These are phyloP conservation scores for Phytophthora pini DNA, from an alignment of 352 stramenopile genomes.

Conservation along the genomic window DNA sequence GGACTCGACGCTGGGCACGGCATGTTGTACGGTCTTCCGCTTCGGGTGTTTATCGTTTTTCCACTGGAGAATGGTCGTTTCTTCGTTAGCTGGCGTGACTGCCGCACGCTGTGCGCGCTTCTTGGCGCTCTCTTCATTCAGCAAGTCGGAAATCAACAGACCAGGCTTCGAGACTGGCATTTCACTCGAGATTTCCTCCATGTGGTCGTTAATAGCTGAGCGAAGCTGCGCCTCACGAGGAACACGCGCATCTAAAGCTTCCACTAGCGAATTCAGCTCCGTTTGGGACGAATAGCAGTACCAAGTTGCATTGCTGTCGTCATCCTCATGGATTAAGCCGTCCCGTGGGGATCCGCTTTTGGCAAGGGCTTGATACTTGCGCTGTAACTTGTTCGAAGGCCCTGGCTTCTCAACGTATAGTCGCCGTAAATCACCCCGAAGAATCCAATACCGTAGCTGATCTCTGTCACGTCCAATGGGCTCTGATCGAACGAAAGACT, in stretches of 20 bases:
- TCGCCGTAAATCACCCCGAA: conserved; percentile 66
- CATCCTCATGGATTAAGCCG: conserved; percentile 24
- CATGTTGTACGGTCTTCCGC: conserved; percentile 29
- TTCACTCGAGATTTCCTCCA: conserved; percentile 59
- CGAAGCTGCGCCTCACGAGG: conserved; percentile 57
- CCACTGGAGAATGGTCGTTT: conserved; percentile 60
- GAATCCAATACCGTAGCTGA: conserved; percentile 73
- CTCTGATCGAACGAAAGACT: conserved; percentile 80
- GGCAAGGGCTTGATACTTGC: conserved; percentile 49
- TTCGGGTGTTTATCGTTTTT: conserved; percentile 68
- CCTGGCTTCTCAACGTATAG: conserved; percentile 79
- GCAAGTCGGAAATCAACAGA: conserved; percentile 74
- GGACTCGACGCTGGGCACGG: conserved; percentile 47
- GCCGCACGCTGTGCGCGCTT: conserved; percentile 46
- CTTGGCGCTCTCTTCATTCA: conserved; percentile 67
- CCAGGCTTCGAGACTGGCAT: conserved; percentile 81
- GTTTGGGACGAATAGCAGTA: conserved; percentile 71
- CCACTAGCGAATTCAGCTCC: conserved; percentile 65
- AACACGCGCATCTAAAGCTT: conserved; percentile 60
- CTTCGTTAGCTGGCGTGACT: conserved; percentile 4
- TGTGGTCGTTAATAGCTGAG: conserved; percentile 62
- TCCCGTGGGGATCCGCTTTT: conserved; percentile 38
- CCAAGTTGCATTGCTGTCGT: conserved; percentile 52
- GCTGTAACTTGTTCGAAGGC: conserved; percentile 45
- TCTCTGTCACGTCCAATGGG: conserved; percentile 71